These are phyloP conservation scores for Phialophora tarda DNA, from an alignment of 2,329 filamentous ascomycete genomes.

Conservation along the genomic window DNA sequence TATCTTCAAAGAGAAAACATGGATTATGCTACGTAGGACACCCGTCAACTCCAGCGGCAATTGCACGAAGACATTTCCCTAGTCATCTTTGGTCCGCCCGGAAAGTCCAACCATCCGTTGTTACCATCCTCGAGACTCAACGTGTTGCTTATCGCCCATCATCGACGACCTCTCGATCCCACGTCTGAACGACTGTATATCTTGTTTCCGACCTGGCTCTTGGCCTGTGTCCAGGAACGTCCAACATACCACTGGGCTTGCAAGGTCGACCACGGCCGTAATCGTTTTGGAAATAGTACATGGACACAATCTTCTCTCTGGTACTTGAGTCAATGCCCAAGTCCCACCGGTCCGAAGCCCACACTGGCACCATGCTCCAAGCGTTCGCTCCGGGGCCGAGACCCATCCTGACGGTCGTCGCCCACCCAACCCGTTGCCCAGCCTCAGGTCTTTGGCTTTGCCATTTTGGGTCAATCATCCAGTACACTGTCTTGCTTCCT, in stretches of 20 bases:
- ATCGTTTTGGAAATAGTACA: constrained; percentile 5
- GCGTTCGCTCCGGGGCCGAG: background rate
- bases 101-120: background rate
- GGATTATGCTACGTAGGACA: background rate
- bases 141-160: background rate
- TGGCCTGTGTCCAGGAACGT: background rate
- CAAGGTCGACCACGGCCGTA: background rate
- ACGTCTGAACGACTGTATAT: constrained; percentile 5
- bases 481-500: constrained; percentile 5
- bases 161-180: background rate
- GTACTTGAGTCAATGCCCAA: background rate
- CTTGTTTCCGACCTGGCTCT: constrained; percentile 4
- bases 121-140: background rate
- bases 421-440: background rate
- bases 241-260: background rate
- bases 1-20: background rate
- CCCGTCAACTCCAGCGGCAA: background rate
- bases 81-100: background rate
- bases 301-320: background rate
- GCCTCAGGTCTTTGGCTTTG: background rate
- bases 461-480: constrained; percentile 4
- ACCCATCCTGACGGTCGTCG: background rate
- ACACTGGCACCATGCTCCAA: background rate
- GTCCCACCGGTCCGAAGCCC: constrained; percentile 1
- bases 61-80: background rate